Percentiles rank a stretch among this genome's conserved stretches.
phyloP scores from a whole-genome alignment of 192 early-diverging fungal species.

The Rhizophagus clarus region DNA sequence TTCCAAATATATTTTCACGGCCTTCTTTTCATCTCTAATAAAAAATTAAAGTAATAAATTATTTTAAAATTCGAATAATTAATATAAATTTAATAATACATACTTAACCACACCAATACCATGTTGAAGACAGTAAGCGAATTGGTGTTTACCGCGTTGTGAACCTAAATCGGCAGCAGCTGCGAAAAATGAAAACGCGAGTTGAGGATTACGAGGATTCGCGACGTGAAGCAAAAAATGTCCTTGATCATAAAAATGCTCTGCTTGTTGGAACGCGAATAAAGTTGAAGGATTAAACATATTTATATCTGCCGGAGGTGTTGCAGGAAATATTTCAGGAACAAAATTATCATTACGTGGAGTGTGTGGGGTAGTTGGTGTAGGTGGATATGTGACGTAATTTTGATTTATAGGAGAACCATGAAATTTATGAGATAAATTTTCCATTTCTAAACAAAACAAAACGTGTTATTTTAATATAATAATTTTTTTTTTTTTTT shows the following conservation, averaged over 20 bases:
- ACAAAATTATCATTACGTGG: background rate
- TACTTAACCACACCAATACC: constrained; percentile 19
- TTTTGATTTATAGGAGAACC: background rate
- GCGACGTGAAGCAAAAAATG: constrained; percentile 9
- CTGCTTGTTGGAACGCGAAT: background rate
- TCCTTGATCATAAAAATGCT: constrained; percentile 13
- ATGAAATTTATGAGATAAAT: background rate
- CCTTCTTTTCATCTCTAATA: constrained; percentile 15
- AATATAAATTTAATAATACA: background rate
- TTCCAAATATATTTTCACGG: constrained; percentile 12
- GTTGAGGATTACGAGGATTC: background rate
- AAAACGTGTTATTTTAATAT: no score
- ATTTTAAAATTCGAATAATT: background rate
- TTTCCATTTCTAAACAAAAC: background rate
- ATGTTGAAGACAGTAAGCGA: constrained; percentile 19
- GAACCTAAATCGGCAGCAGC: constrained; percentile 7
- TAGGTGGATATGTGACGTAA: background rate
- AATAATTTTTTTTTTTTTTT: background rate
- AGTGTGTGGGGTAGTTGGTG: constrained; percentile 3
- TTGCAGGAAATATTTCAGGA: background rate
- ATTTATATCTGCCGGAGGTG: background rate
- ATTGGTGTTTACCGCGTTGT: background rate
- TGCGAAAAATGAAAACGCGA: background rate
- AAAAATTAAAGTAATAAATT: background rate
- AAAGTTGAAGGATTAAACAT: background rate